Evolutionary conservation across 805 yeast species (phyloP), one percentile per base, ranked within the genome.

Genomic region (Metschnikowia orientalis): DNA sequence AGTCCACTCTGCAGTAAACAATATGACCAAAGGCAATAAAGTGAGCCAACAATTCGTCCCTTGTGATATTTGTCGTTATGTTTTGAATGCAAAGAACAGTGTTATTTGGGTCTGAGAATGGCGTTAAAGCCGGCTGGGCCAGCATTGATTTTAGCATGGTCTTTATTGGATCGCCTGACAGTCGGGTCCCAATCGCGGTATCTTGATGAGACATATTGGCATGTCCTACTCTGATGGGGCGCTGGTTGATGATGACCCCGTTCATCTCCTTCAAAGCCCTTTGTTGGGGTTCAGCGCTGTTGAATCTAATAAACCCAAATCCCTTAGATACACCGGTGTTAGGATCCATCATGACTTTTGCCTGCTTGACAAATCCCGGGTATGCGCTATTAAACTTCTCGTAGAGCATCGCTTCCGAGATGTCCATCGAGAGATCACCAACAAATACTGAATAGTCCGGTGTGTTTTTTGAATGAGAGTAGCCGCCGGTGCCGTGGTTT

Each of bases 271-370:
- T 51, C 24, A 86, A 55, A 0, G 95, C 87, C 32, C 77, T 70
- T 45, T 77, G 80, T 56, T 81, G 87, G 23, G 81, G 87, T 8
- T 69, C 67, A 40, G 74, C 79, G 37, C 71, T 70, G 21, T 67
- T 50, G 53, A 88, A 87, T 41, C 85, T 76, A n/a, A 87, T 85
- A 63, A 89, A 89, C 2, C 96, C 97, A 57, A 82, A 88, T 8
- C 95, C 95, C 51, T 84, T 79, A 5, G 90, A 75, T 30, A 69
- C 69, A 18, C 81, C 80, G 1, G 95, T 78, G 8, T 58, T 53
- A 23, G 77, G 79, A 56, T 88, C 95, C 30, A 73, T 56, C 79
- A 88, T 86, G 41, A 88, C 75, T 50, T 82, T 86, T 5, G 79
- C 92, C 45, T 81, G 79, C 32, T 77, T 71, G 34, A 86, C 77